Percentiles rank a stretch among this genome's conserved stretches.
Evolutionary conservation across 441 rosid species (phyloP).

Genomic region (Gossypium schwendimanii): DNA sequence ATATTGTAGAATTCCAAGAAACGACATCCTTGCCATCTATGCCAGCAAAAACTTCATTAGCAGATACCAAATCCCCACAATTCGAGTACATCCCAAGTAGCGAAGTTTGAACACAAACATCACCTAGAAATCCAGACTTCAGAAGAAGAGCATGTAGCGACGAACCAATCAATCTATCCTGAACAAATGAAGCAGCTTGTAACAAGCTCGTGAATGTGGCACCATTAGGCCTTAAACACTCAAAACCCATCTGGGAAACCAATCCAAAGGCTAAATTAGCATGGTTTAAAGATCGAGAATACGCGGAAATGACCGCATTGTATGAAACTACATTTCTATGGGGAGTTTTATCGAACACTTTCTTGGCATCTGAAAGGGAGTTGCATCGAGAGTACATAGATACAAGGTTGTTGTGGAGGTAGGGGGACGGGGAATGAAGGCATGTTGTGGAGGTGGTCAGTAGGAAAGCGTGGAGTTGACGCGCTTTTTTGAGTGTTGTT

Average conservation of each 20-base stretch:
- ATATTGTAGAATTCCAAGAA: constrained; percentile 69
- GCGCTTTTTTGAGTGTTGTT: constrained; percentile 41
- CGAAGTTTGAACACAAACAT: constrained; percentile 62
- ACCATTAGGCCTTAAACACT: constrained; percentile 51
- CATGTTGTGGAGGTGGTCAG: constrained; percentile 28
- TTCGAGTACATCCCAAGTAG: constrained; percentile 65
- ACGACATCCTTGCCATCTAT: constrained; percentile 52
- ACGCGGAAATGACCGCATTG: constrained; percentile 64
- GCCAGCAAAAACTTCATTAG: constrained; percentile 37
- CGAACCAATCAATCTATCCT: constrained; percentile 47
- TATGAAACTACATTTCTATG: constrained; percentile 50
- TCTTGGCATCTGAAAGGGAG: constrained; percentile 40
- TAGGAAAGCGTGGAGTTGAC: constrained; percentile 64
- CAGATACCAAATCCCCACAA: constrained; percentile 61
- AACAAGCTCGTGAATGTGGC: constrained; percentile 65
- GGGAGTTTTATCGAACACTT: constrained; percentile 72
- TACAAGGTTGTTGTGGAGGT: constrained; percentile 49
- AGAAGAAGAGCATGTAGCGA: constrained; percentile 46
- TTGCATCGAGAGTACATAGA: constrained; percentile 61
- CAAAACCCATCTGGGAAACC: constrained; percentile 33
- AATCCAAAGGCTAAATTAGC: constrained; percentile 31
- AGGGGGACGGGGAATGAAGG: constrained; percentile 35
- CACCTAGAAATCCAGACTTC: constrained; percentile 39
- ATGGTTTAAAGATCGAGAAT: constrained; percentile 35
- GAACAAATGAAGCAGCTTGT: constrained; percentile 44